Conservation (phyloP, 148 eudicot genomes). For the Fallopia convolvulus region DNA sequence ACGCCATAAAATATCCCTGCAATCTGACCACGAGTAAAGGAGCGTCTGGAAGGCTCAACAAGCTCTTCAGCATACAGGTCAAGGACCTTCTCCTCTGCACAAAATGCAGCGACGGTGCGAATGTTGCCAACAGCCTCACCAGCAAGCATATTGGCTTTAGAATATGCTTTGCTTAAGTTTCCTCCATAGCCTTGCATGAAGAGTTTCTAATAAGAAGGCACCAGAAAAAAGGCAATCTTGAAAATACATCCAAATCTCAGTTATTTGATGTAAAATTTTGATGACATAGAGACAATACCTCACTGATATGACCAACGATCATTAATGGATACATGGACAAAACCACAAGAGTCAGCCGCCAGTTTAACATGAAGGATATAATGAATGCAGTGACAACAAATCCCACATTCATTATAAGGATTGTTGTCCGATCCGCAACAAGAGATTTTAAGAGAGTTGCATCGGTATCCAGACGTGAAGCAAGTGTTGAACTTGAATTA, state of each 20-base stretch:
- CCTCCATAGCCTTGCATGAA: slow-evolving; percentile 98
- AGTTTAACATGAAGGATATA: slow-evolving; percentile 76
- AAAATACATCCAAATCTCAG: background rate
- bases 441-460: slow-evolving; percentile 68
- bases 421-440: slow-evolving; percentile 71
- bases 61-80: slow-evolving; percentile 77
- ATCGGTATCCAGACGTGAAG: slow-evolving; percentile 89
- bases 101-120: slow-evolving; percentile 89
- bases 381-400: slow-evolving; percentile 71
- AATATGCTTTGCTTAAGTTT: slow-evolving; percentile 90
- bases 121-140: slow-evolving; percentile 96
- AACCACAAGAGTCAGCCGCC: slow-evolving; percentile 86
- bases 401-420: slow-evolving; percentile 75
- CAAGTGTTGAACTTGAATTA: slow-evolving; percentile 79
- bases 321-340: slow-evolving; percentile 81
- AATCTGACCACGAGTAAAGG: slow-evolving; percentile 86
- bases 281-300: slow-evolving; percentile 39
- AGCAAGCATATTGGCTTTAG: slow-evolving; percentile 92
- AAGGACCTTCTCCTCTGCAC: slow-evolving; percentile 74
- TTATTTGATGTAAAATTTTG: background rate
- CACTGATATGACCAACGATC: slow-evolving; percentile 90
- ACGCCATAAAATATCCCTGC: slow-evolving; percentile 90
- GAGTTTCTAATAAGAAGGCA: slow-evolving; percentile 55
- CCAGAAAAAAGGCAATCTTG: background rate
- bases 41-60: slow-evolving; percentile 66